Evolutionary conservation across 2,329 filamentous ascomycete species (phyloP).

Genomic region (Fusarium sp.): DNA sequence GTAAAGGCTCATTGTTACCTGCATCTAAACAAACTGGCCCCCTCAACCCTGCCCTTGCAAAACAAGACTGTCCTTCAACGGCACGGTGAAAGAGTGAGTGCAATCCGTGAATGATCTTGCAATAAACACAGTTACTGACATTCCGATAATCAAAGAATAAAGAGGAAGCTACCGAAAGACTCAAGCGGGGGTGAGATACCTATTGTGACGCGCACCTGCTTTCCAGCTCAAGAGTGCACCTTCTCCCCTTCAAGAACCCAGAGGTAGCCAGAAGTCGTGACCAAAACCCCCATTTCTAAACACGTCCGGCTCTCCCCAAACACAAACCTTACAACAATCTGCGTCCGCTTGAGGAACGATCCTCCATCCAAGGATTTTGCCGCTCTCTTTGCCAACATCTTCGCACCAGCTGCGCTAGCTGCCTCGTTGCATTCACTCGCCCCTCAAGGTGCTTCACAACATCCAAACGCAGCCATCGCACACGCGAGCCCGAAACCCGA

Average conservation of each 20-base stretch:
- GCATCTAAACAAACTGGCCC: neutral
- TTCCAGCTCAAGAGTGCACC: slow-evolving; percentile 20
- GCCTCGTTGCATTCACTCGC: slow-evolving; percentile 1
- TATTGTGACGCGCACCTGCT: slow-evolving; percentile 16
- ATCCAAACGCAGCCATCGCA: neutral
- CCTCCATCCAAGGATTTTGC: slow-evolving; percentile 6
- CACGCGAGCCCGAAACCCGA: slow-evolving; percentile 5
- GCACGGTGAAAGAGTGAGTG: slow-evolving; percentile 16
- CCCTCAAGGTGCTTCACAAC: neutral
- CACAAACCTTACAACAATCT: slow-evolving; percentile 13
- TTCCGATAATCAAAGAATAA: slow-evolving; percentile 7
- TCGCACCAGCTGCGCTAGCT: neutral
- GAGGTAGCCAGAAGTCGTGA: slow-evolving; percentile 2
- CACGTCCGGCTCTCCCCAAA: neutral
- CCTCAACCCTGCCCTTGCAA: slow-evolving; percentile 1
- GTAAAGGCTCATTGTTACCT: neutral
- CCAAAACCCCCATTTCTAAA: slow-evolving; percentile 6
- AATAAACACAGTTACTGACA: slow-evolving; percentile 3
- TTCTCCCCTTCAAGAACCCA: slow-evolving; percentile 14
- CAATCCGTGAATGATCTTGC: neutral
- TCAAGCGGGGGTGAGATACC: slow-evolving; percentile 3
- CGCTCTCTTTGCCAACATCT: slow-evolving; percentile 1
- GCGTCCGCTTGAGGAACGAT: slow-evolving; percentile 8
- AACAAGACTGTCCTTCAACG: neutral
- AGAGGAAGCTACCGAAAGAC: neutral